These are phyloP conservation scores for Alternaria panax DNA, from an alignment of 2,329 filamentous ascomycete species.

Conservation along the genomic window DNA sequence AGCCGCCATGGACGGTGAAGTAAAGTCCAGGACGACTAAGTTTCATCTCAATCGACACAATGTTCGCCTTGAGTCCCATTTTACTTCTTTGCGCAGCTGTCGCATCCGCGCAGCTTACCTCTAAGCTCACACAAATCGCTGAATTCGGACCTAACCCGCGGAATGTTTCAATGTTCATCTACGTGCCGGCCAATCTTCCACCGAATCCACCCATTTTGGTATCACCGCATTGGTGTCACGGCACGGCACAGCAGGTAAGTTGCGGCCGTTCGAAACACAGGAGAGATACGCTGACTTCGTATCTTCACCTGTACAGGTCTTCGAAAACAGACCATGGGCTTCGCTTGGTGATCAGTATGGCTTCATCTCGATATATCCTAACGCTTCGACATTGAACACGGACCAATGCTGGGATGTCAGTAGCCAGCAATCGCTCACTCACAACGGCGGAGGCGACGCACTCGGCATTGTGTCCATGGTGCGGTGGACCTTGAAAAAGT, in stretches of 20 bases:
- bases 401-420: slow-evolving; percentile 49
- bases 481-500: slow-evolving; percentile 38
- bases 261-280: neutral
- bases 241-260: slow-evolving; percentile 5
- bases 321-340: slow-evolving; percentile 39
- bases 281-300: neutral
- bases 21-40: neutral
- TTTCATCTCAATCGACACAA: slow-evolving; percentile 4
- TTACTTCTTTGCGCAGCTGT: slow-evolving; percentile 24
- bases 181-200: slow-evolving; percentile 40
- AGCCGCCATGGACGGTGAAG: neutral
- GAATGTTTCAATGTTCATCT: slow-evolving; percentile 45
- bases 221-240: slow-evolving; percentile 46
- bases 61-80: slow-evolving; percentile 7
- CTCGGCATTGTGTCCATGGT: slow-evolving; percentile 46
- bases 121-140: slow-evolving; percentile 30
- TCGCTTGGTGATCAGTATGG: slow-evolving; percentile 41
- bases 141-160: slow-evolving; percentile 45
- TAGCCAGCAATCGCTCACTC: slow-evolving; percentile 42
- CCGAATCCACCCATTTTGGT: slow-evolving; percentile 42
- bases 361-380: slow-evolving; percentile 47
- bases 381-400: slow-evolving; percentile 32
- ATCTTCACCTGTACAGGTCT: slow-evolving; percentile 23
- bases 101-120: too few relatives aligned
- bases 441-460: slow-evolving; percentile 45